A percentile compares a stretch with the other conserved stretches of the same genome.
These are phyloP conservation scores for Plantago lanceolata DNA, from an alignment of 305 asterid genomes.

Conservation along the genomic window DNA sequence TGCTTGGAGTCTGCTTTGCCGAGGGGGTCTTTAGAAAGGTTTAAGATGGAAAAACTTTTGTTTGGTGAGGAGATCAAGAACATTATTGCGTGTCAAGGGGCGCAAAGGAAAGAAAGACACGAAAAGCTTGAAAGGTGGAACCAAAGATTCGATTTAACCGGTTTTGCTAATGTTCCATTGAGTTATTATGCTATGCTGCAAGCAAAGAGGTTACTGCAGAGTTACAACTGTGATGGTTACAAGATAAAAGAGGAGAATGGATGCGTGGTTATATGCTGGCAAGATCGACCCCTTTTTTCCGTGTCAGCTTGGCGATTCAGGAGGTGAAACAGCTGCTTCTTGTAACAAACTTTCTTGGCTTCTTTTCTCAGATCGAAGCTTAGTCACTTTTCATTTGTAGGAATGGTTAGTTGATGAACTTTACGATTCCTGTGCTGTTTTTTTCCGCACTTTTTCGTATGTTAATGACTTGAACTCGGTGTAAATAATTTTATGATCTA, in stretches of 20 bases:
- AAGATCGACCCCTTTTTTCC: constrained; percentile 71
- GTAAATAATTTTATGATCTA: constrained; percentile 1
- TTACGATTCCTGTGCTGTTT: constrained; percentile 7
- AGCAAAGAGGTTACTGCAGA: constrained; percentile 67
- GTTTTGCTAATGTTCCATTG: constrained; percentile 58
- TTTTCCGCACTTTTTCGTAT: neutral
- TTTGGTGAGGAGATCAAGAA: constrained; percentile 94
- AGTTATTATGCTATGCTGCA: constrained; percentile 84
- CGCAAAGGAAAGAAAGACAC: constrained; percentile 73
- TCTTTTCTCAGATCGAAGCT: constrained; percentile 5
- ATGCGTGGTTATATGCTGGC: constrained; percentile 83
- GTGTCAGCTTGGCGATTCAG: constrained; percentile 85
- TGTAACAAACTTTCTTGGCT: constrained; percentile 7
- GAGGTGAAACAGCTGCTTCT: constrained; percentile 38
- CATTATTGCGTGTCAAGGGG: constrained; percentile 81
- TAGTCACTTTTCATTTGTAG: constrained; percentile 24
- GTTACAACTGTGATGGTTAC: constrained; percentile 65
- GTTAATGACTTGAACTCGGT: constrained; percentile 2
- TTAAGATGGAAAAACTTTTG: constrained; percentile 74
- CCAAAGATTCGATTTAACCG: constrained; percentile 57
- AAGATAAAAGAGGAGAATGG: constrained; percentile 79
- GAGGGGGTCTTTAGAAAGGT: constrained; percentile 64
- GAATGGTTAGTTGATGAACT: constrained; percentile 20
- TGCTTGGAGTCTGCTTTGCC: constrained; percentile 79
- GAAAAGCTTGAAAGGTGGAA: constrained; percentile 86